Conservation (phyloP, 164 flowering plant genomes). For the Nymphaea colorata region DNA sequence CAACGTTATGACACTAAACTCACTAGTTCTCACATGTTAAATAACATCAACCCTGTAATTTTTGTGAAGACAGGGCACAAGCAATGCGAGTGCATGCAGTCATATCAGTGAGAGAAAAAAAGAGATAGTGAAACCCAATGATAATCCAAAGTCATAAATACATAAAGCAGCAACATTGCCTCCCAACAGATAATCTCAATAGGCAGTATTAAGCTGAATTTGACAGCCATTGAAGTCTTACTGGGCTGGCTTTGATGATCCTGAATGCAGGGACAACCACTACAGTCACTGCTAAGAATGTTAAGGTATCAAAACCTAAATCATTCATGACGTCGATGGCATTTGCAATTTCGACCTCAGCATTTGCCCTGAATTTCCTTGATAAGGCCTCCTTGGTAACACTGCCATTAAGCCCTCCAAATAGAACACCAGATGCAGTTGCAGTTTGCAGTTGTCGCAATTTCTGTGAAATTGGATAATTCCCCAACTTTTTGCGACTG, state of each 20-base stretch:
- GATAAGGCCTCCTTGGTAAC: conserved; percentile 5
- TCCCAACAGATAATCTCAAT: not conserved
- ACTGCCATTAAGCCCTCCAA: conserved; percentile 17
- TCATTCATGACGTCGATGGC: conserved; percentile 95
- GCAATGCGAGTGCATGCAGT: no score
- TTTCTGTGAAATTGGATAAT: conserved; percentile 11
- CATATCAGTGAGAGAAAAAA: no score
- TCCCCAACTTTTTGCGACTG: conserved; percentile 12
- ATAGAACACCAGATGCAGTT: conserved; percentile 8
- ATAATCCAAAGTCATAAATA: no score
- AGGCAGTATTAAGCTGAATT: not conserved
- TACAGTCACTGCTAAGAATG: conserved; percentile 84
- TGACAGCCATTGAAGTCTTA: conserved; percentile 23
- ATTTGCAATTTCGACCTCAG: conserved; percentile 53
- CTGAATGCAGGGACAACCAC: conserved; percentile 84
- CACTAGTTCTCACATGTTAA: no score
- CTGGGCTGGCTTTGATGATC: conserved; percentile 82
- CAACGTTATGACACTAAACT: no score
- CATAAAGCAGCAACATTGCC: not conserved
- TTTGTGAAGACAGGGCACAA: no score
- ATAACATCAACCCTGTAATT: no score
- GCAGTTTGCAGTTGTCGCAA: conserved; percentile 8
- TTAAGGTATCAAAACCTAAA: conserved; percentile 88
- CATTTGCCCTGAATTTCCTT: conserved; percentile 25
- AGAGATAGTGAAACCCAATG: no score